A percentile compares a stretch with the other conserved stretches of the same genome.
phyloP scores from a whole-genome alignment of 108 stramenopile species.

The Seminavis robusta region DNA sequence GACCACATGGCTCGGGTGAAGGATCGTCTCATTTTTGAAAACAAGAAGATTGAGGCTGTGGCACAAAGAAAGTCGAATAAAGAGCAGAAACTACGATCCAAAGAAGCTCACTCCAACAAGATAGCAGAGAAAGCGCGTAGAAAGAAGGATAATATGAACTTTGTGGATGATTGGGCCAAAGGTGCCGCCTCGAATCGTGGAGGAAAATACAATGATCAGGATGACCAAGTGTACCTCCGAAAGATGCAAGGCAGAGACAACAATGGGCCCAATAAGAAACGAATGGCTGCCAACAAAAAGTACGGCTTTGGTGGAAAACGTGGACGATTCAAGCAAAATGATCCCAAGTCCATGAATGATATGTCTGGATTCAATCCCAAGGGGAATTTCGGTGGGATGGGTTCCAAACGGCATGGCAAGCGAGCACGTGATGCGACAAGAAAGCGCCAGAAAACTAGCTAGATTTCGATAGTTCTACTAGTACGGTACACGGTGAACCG shows the following conservation, averaged over 20 bases:
- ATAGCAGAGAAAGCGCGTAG: conserved; percentile 86
- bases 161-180: conserved; percentile 89
- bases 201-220: conserved; percentile 42
- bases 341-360: conserved; percentile 72
- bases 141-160: conserved; percentile 81
- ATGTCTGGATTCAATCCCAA: conserved; percentile 75
- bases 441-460: conserved; percentile 5
- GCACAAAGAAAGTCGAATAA: conserved; percentile 63
- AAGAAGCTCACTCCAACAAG: conserved; percentile 67
- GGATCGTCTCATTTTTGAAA: conserved; percentile 96
- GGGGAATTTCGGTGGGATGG: conserved; percentile 76
- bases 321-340: conserved; percentile 88
- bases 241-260: conserved; percentile 16
- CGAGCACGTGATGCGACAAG: conserved; percentile 73
- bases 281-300: conserved; percentile 57
- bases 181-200: conserved; percentile 58
- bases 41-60: conserved; percentile 97
- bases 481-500: no score
- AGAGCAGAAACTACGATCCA: conserved; percentile 53
- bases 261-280: conserved; percentile 52
- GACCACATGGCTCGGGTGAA: conserved; percentile 95
- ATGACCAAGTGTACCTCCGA: conserved; percentile 48
- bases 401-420: conserved; percentile 59
- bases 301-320: conserved; percentile 83
- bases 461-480: no score